Evolutionary conservation across 2,329 filamentous ascomycete species (phyloP), one percentile per base, ranked within the genome.

Genomic region (Zarea fungicola): DNA sequence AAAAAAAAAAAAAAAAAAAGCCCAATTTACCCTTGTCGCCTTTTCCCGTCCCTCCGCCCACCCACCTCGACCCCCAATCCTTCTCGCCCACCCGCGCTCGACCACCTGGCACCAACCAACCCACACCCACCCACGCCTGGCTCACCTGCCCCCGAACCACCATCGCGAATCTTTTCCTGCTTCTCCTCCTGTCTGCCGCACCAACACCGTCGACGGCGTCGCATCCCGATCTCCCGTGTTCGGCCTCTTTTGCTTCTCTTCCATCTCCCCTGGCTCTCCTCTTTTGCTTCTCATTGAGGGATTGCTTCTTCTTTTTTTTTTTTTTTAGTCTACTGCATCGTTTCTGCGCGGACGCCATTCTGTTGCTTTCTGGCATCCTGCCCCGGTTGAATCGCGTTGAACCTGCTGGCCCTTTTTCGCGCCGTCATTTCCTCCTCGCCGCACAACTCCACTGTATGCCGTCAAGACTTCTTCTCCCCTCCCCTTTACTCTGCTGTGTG

Each of bases 171-270:
- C 40, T 26, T 49, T 49, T 49, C 26, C 18, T 42, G 18, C 32
- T 42, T 39, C 34, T 39, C 40, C 41, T 42, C 22, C 47, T 37
- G 31, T 31, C 16, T 36, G 31, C 25, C 22, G 32, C 23, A 22
- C 25, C 37, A 26, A 10, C 31, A 34, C 25, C 37, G 40, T 36
- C 40, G 31, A 40, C 34, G 39, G 32, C 34, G 40, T 44, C 47
- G 47, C 47, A 44, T 49, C 47, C 32, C 26, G 23, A 44, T 44
- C 31, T 42, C 40, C 42, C 41, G 35, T 22, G 28, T 36, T 39
- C 28, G 48, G 26, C 35, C 41, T 21, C 34, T 39, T 49, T 52
- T 45, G 42, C 34, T 51, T 44, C 42, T 47, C 26, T 50, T 53
- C 32, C 50, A 40, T 42, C 37, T 49, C 43, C 47, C 39, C 29